phyloP scores from a whole-genome alignment of 768 basidiomycete species.

The Mrakia blollopis region DNA sequence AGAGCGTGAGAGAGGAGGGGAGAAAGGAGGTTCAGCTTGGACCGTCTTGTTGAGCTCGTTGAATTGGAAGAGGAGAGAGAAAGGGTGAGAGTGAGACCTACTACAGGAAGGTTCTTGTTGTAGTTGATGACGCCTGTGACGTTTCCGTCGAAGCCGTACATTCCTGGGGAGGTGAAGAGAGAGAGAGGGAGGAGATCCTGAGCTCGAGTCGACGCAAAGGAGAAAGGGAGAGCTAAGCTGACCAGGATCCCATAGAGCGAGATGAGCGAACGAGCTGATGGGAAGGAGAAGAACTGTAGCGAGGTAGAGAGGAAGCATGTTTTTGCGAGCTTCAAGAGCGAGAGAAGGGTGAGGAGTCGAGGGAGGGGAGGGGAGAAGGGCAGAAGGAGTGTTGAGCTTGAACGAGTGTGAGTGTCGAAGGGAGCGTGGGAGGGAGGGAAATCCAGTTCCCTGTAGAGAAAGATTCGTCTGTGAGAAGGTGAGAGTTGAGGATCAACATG shows the following conservation, averaged over 20 bases:
- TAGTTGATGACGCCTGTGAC: not conserved
- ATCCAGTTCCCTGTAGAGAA: too few relatives aligned
- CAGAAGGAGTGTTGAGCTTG: not conserved
- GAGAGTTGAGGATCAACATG: too few relatives aligned
- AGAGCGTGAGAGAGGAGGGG: not conserved
- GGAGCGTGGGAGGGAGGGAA: not conserved
- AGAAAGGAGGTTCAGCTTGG: slow-evolving; percentile 34
- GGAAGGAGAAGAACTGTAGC: not conserved
- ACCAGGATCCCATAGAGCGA: slow-evolving; percentile 3
- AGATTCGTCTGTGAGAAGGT: too few relatives aligned
- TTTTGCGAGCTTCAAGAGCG: not conserved
- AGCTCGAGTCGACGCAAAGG: not conserved
- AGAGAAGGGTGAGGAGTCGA: too few relatives aligned
- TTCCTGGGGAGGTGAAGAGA: not conserved
- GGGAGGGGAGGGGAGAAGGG: too few relatives aligned
- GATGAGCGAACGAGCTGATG: not conserved
- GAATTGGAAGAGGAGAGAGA: too few relatives aligned
- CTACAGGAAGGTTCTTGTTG: not conserved
- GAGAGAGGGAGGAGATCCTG: not conserved
- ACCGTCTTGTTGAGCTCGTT: slow-evolving; percentile 30
- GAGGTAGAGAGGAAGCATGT: not conserved
- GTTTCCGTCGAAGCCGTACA: slow-evolving; percentile 13
- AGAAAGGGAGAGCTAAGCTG: not conserved
- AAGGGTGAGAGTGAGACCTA: not conserved
- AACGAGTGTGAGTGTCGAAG: not conserved